Base-by-base conservation (phyloP, 2,329 filamentous ascomycete genomes). In the Conoideocrella luteorostrata region DNA sequence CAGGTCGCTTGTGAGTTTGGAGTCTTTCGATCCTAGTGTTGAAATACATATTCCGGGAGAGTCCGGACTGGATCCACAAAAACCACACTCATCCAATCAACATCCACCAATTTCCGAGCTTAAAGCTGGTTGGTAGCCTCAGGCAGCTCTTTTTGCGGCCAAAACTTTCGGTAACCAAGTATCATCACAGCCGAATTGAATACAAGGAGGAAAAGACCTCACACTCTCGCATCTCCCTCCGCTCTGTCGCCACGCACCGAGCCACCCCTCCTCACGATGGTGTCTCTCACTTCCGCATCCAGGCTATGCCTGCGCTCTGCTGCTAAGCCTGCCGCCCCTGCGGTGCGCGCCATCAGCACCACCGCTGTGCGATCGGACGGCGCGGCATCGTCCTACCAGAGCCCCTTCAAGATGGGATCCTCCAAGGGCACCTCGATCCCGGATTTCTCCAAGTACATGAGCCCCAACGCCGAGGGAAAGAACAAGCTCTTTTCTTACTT, bases 401-500 rank as follows among this genome's bases (percentile, higher is more conserved):
- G 75, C 65, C 80, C 80, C 52, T 82, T 84, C 77, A 77, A 74
- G 67, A 77, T 77, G 64, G 71, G 75, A 63, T 65, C 72, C 60
- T 55, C 59, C 56, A 73, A 72, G 63, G 71, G 66, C 56, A 82
- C 75, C 67, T 81, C 86, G 68, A 85, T 97, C 62, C 93, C 93
- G 56, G 82, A 86, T 72, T 97, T 95, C 70, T 80, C 80, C 67
- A 84, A 89, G 66, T 98, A 98, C 75, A 75, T 82, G 70, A 84
- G 79, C 69, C 82, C 80, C 65, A 72, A 73, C 53, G 70, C 71
- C 56, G 75, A 84, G 66, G 77, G 72, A 55, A 75, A 75, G 61
- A 95, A 95, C 72, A 85, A 90, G 75, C 74, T 95, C 56, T 93
- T 95, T 69, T 82, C 84, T 61, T 98, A 98, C 80, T 97, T 98